Evolutionary conservation across 352 stramenopile species (phyloP), one percentile per base, ranked within the genome.

Genomic region (Pythium periplocum): DNA sequence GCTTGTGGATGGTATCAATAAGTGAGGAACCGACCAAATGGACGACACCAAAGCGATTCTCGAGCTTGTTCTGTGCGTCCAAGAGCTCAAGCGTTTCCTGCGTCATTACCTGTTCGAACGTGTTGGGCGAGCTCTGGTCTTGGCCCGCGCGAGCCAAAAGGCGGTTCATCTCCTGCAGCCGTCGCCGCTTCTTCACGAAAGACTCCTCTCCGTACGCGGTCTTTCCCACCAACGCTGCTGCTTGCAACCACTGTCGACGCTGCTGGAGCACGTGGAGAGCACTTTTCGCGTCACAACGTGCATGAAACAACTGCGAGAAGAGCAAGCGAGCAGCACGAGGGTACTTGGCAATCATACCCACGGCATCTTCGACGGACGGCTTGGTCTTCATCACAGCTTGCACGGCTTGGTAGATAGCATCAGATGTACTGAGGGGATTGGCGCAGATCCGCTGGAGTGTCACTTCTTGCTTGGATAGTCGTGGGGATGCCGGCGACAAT

Each of bases 1-100:
- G 48, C 49, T 86, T 84, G 45, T 85, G 64, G 36, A 86, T 50
- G 33, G 73, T 86, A 50, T 86, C 73, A 33, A 83, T 51, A 8
- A 86, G 63, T 0, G 75, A 88, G 26, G 56, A 61, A 6, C 78
- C 71, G 6, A 86, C 62, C 12, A 88, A 51, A 39, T 73, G 60
- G n/a, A 55, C 63, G 30, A 73, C 55, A 3, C 59, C 45, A 26
- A 87, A 55, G 0, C 53, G 55, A 17, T 63, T 57, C 45, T 86
- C 64, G 11, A 87, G 67, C 0, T 62, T 51, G 39, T 61, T 55
- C 42, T 87, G 74, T 5, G 50, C 66, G 30, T 82, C 62, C 6
- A 86, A 43, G 10, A 87, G 55, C 35, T 64, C 34, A 5, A 86
- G 57, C 61, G 67, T 71, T 17, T 84, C 72, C 42, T 73, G 57